Evolutionary conservation across 345 rosid genomes (phyloP).

Genomic region (Gossypium arboreum): DNA sequence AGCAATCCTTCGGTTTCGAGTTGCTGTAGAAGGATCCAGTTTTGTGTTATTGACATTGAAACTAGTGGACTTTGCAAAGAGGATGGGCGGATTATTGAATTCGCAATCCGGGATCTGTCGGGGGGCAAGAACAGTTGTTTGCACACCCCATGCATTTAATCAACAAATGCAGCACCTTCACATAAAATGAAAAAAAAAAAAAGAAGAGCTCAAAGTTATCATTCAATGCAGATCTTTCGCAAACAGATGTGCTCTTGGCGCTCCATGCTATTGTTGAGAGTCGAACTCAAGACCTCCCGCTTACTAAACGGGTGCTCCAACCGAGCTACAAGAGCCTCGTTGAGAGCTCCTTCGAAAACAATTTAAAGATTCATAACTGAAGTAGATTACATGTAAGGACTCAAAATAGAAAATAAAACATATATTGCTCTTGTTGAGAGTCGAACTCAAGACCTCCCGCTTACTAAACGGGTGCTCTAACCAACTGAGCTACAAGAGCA

Average conservation of each 20-base stretch:
- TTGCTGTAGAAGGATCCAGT: slow-evolving; percentile 12
- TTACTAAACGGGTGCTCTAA: slow-evolving; percentile 96
- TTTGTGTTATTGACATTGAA: slow-evolving; percentile 16
- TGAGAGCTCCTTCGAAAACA: rapidly evolving
- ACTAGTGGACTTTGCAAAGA: slow-evolving; percentile 18
- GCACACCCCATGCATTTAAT: slow-evolving; percentile 7
- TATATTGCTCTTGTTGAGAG: slow-evolving; percentile 52
- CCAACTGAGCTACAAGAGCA: slow-evolving; percentile 96
- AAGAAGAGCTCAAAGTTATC: too few relatives aligned
- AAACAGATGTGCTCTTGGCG: too few relatives aligned
- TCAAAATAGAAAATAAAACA: too few relatives aligned
- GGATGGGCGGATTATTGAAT: slow-evolving; percentile 16
- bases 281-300: slow-evolving; percentile 87
- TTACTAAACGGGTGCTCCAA: slow-evolving; percentile 95
- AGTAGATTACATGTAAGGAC: too few relatives aligned
- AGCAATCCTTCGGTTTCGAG: not conserved
- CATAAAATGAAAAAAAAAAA: too few relatives aligned
- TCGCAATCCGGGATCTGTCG: slow-evolving; percentile 20
- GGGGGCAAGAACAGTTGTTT: slow-evolving; percentile 24
- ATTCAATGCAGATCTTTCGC: too few relatives aligned
- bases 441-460: slow-evolving; percentile 87
- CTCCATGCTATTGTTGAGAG: slow-evolving; percentile 35
- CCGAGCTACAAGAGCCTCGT: slow-evolving; percentile 81
- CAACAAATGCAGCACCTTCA: too few relatives aligned
- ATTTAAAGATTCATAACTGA: too few relatives aligned